These are phyloP conservation scores for Sinapis alba DNA, from an alignment of 441 rosid species.

Conservation along the genomic window DNA sequence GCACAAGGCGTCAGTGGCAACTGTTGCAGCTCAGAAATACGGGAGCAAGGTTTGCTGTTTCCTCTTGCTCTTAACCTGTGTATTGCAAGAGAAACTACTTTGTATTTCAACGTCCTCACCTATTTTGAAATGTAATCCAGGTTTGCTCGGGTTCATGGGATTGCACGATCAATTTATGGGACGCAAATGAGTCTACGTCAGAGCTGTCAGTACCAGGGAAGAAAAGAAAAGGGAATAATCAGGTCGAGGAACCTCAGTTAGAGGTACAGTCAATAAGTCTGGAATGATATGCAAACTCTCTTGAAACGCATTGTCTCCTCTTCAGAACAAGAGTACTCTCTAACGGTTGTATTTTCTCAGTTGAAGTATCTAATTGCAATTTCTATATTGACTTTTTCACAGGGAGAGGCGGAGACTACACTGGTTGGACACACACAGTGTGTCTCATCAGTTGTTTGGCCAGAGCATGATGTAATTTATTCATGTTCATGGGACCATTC, in stretches of 20 bases:
- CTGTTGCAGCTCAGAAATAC: conserved; percentile 66
- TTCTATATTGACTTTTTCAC: conserved; percentile 21
- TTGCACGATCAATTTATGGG: conserved; percentile 82
- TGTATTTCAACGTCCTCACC: neutral
- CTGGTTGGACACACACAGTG: conserved; percentile 90
- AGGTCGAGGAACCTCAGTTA: conserved; percentile 58
- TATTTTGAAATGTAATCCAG: conserved; percentile 42
- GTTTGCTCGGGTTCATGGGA: conserved; percentile 95
- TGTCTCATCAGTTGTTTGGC: conserved; percentile 88
- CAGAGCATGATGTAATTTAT: conserved; percentile 67
- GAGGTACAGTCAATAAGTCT: conserved; percentile 57
- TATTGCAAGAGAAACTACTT: neutral
- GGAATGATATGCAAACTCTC: neutral
- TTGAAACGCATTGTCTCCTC: neutral
- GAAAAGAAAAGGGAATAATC: conserved; percentile 82
- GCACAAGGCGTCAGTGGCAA: conserved; percentile 85
- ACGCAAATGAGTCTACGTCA: conserved; percentile 49
- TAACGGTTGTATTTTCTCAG: neutral
- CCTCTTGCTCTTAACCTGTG: conserved; percentile 5
- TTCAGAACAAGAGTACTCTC: neutral
- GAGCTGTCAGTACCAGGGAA: conserved; percentile 64
- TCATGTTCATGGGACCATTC: conserved; percentile 98
- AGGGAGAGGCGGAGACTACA: conserved; percentile 86
- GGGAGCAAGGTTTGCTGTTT: conserved; percentile 67
- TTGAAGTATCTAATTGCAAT: conserved; percentile 1